Evolutionary conservation across 2,329 filamentous ascomycete genomes (phyloP), one percentile per base, ranked within the genome.

Genomic region (Zelopaecilomyces penicillatus): DNA sequence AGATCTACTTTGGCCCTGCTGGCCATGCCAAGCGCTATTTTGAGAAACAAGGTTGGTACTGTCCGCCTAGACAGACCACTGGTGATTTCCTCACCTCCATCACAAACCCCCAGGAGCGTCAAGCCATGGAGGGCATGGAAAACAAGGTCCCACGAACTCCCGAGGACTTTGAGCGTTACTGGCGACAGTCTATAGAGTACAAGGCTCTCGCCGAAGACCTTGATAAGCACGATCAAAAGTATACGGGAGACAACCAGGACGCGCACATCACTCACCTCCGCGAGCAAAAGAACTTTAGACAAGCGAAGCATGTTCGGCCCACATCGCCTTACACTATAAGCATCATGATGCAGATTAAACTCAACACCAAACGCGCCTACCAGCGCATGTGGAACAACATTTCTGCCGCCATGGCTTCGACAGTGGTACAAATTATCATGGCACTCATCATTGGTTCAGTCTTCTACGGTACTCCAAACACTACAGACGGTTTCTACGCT

Each of bases 1-100:
- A 90, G 56, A 90, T 90, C 50, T 91, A 80, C 65, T 90, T 83
- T 50, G 87, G 86, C 0, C 75, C 76, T 0, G 75, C 79, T 0
- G 58, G 55, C 5, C 59, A 68, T 3, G 85, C 85, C 0, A 80
- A 74, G 54, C 59, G 59, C 0, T 89, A 80, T 61, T 89, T 90
- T 48, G 76, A 80, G 53, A 65, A 73, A 9, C 77, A 84, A 62
- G 85, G 85, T 35, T 90, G 78, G 72, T 59, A 74, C 31, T 87
- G 83, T 52, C 82, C 82, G 0, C 61, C 71, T 3, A 73, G 83
- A 3, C 82, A 86, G 57, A 86, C 82, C 0, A 82, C 77, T 0
- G 79, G 74, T 2, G 83, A 87, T 54, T 87, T 87, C 55, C 65
- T 87, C 8, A 87, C 83, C 0, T 80, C 78, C 0, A 67, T 87